phyloP scores from a whole-genome alignment of 108 stramenopile species.

The Asterionellopsis glacialis region DNA sequence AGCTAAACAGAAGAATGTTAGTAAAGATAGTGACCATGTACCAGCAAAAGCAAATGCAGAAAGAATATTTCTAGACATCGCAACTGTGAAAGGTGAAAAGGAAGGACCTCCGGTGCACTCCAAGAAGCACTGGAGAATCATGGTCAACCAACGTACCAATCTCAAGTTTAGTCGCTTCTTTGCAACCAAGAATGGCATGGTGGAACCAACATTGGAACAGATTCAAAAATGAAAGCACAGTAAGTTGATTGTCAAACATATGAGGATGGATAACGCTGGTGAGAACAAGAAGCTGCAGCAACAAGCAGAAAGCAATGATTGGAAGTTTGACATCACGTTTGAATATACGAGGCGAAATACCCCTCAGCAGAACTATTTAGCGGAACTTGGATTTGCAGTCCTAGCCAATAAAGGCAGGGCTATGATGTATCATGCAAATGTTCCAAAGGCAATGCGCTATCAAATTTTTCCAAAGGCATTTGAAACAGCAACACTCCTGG shows the following conservation, averaged over 20 bases:
- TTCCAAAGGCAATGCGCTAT: neutral
- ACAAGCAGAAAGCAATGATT: constrained; percentile 2
- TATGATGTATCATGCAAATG: constrained; percentile 4
- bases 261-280: constrained; percentile 15
- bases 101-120: neutral
- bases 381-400: constrained; percentile 22
- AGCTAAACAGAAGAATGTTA: constrained; percentile 20
- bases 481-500: constrained; percentile 11
- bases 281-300: constrained; percentile 12
- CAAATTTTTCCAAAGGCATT: constrained; percentile 7
- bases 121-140: constrained; percentile 1
- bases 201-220: constrained; percentile 11
- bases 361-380: constrained; percentile 9
- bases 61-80: constrained; percentile 12
- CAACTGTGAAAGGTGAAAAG: neutral
- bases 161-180: constrained; percentile 11
- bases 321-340: constrained; percentile 15
- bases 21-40: neutral
- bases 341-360: constrained; percentile 19
- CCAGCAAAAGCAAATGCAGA: constrained; percentile 3
- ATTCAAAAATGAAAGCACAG: constrained; percentile 5
- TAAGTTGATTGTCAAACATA: constrained; percentile 6
- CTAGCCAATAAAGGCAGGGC: constrained; percentile 3
- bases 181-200: constrained; percentile 8
- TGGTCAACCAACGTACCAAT: constrained; percentile 11